Base-by-base conservation (phyloP, 768 basidiomycete genomes). In the Boletus fagicola region DNA sequence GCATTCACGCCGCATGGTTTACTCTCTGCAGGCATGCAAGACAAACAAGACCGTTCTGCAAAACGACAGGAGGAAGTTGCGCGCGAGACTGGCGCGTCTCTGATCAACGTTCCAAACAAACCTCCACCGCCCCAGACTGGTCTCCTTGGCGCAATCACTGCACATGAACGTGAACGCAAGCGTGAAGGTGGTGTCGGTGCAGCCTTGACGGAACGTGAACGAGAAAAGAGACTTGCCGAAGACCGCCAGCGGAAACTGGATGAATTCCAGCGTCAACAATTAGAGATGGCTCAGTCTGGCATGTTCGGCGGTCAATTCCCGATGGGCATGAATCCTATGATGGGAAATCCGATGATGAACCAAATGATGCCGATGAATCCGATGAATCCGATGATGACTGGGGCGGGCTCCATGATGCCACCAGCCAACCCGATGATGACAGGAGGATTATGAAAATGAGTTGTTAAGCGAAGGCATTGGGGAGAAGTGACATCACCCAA, bases 131-230 rank as follows among this genome's bases (percentile, higher is more conserved):
- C 97, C 9, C 94, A 96, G 74, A 92, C 90, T 43, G 97, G 97
- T 39, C 81, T 98, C 43, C 85, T 99, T 49, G 97, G 97, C 18
- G 96, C 96, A 2, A 94, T 98, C 65, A 94, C 94, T 43, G 92
- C 90, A 10, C 94, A 97, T 70, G 94, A 99, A 73, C 83, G 92
- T 51, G 96, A 98, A 55, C 81, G 93, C 58, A 93, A 96, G 68
- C 86, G 94, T 30, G 94, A 96, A 57, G 95, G 97, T 51, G 96
- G 96, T 38, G 85, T 98, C 18, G 97, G 96, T 50, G 94, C 95
- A 26, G 84, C 94, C 2, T 75, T 99, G 65, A 98, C 97, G 0
- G 95, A 98, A 75, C 85, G 94, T 36, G 96, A 98, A 74, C 83
- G 95, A 43, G 95, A 98, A 67, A 90, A 91, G 70, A 81, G 96